These are phyloP conservation scores for Claviceps digitariae DNA, from an alignment of 2,329 filamentous ascomycete species.

Conservation along the genomic window DNA sequence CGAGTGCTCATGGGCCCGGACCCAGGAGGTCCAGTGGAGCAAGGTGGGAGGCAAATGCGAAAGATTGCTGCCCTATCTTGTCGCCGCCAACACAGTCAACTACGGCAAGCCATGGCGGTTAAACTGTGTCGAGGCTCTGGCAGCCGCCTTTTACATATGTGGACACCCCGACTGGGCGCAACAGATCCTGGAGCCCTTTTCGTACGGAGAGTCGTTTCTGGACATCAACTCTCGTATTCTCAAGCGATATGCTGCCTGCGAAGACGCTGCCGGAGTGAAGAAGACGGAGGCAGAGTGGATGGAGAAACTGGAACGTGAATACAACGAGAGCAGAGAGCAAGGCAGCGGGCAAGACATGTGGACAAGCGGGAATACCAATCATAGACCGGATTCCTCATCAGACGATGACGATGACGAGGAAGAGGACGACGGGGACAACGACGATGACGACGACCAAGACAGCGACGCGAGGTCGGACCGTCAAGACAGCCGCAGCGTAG, in stretches of 20 bases:
- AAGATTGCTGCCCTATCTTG: slow-evolving; percentile 80
- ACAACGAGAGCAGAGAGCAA: slow-evolving; percentile 61
- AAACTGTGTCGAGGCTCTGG: slow-evolving; percentile 91
- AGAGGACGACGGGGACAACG: slow-evolving; percentile 34
- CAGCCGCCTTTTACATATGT: slow-evolving; percentile 86
- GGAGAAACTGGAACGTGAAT: slow-evolving; percentile 78
- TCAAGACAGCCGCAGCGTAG: slow-evolving; percentile 26
- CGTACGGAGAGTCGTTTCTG: slow-evolving; percentile 77
- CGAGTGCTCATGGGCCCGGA: slow-evolving; percentile 92
- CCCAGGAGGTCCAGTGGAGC: slow-evolving; percentile 78
- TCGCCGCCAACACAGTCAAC: slow-evolving; percentile 93
- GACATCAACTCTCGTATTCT: slow-evolving; percentile 79
- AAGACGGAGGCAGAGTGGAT: slow-evolving; percentile 79
- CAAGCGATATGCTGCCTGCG: slow-evolving; percentile 72
- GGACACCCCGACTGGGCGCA: slow-evolving; percentile 85
- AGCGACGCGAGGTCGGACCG: slow-evolving; percentile 24
- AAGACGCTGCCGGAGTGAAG: slow-evolving; percentile 71
- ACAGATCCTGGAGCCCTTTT: slow-evolving; percentile 69
- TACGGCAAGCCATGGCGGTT: slow-evolving; percentile 91
- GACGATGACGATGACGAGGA: slow-evolving; percentile 46
- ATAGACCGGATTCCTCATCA: slow-evolving; percentile 39
- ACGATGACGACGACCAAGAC: slow-evolving; percentile 29
- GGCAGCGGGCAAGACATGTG: slow-evolving; percentile 67
- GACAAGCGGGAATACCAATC: slow-evolving; percentile 83
- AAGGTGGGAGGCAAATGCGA: slow-evolving; percentile 91